Evolutionary conservation across 306 rosid genomes (phyloP).

Genomic region (Begonia peltatifolia): DNA sequence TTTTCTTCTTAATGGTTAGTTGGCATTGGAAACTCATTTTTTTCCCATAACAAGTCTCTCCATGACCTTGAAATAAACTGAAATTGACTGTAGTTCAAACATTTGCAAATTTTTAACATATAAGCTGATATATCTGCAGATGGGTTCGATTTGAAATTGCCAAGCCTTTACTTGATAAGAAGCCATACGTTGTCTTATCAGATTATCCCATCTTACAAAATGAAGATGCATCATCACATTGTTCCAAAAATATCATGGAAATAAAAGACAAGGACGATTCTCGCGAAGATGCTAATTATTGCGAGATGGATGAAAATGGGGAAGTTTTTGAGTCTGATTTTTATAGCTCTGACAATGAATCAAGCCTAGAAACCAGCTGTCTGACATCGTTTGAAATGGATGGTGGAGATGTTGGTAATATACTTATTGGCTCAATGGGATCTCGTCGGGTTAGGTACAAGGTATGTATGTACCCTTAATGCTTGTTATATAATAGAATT

Average conservation of each 20-base stretch:
- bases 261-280: conserved; percentile 24
- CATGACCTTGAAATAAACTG: no score
- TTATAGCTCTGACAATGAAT: conserved; percentile 47
- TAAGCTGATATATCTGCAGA: conserved; percentile 30
- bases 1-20: conserved; percentile 12
- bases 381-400: conserved; percentile 21
- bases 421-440: conserved; percentile 39
- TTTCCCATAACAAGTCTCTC: not conserved
- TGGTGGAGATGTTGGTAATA: conserved; percentile 28
- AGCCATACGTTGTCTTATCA: conserved; percentile 59
- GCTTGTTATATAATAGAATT: not conserved
- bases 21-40: conserved; percentile 1
- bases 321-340: conserved; percentile 32
- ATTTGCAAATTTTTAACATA: not conserved
- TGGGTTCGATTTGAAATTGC: conserved; percentile 67
- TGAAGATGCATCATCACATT: conserved; percentile 27
- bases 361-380: conserved; percentile 19
- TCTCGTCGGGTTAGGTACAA: conserved; percentile 41
- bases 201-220: conserved; percentile 43
- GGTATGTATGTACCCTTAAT: conserved; percentile 26
- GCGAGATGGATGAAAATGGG: conserved; percentile 39
- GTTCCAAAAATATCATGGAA: conserved; percentile 28
- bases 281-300: conserved; percentile 43
- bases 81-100: no score
- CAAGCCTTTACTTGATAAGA: conserved; percentile 69